A percentile compares a stretch with the other conserved stretches of the same genome.
Evolutionary conservation across 306 rosid genomes (phyloP).

Genomic region (barrel medic (Medicago truncatula)): MtrunA17r5.0-ANR NC_053044.1:33906501-33907000

Average conservation of each 20-base stretch:
- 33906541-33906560: not conserved
- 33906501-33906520: constrained; percentile 14
- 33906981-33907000: not conserved
- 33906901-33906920: not conserved
- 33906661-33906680: not conserved
- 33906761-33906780: not conserved
- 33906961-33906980: no score
- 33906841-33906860: not conserved
- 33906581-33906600: constrained; percentile 1
- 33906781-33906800: constrained; percentile 10
- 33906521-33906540: constrained; percentile 9
- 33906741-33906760: constrained; percentile 9
- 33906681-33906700: not conserved
- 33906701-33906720: not conserved
- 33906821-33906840: not conserved
- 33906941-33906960: constrained; percentile 18
- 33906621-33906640: not conserved
- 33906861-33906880: not conserved
- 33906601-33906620: not conserved
- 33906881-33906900: not conserved
- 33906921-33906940: not conserved
- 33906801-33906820: not conserved
- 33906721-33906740: not conserved
- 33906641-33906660: constrained; percentile 17
- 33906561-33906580: not conserved